Percentiles rank a stretch among this genome's conserved stretches.
Conservation (phyloP, 2,329 filamentous ascomycete genomes). For the Colletotrichum gigasporum region DNA sequence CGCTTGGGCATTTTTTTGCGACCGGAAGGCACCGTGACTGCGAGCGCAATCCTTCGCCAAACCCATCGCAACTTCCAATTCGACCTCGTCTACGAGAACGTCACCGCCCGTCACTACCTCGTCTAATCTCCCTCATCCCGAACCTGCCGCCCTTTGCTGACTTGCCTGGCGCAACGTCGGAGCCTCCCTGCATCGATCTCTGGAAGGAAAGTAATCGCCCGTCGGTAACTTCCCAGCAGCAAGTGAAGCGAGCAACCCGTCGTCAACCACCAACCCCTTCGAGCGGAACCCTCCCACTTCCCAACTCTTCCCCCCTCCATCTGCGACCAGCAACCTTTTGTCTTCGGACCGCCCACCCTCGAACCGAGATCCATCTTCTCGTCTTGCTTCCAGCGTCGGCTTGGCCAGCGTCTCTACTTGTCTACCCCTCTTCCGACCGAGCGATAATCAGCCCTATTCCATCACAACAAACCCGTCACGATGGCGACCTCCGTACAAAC, state of each 20-base stretch:
- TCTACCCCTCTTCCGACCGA: slow-evolving; percentile 20
- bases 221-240: slow-evolving; percentile 34
- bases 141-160: slow-evolving; percentile 32
- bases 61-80: slow-evolving; percentile 32
- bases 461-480: slow-evolving; percentile 33
- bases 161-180: slow-evolving; percentile 53
- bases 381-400: slow-evolving; percentile 9
- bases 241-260: slow-evolving; percentile 28
- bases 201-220: slow-evolving; percentile 40
- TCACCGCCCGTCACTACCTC: slow-evolving; percentile 1
- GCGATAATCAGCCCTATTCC: not conserved
- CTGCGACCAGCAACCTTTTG: slow-evolving; percentile 10
- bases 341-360: not conserved
- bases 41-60: slow-evolving; percentile 28
- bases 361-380: slow-evolving; percentile 1
- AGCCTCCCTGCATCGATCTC: slow-evolving; percentile 16
- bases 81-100: slow-evolving; percentile 20
- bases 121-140: not conserved
- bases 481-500: slow-evolving; percentile 46
- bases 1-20: slow-evolving; percentile 35
- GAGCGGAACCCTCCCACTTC: slow-evolving; percentile 31
- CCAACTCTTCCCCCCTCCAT: slow-evolving; percentile 18
- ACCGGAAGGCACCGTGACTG: slow-evolving; percentile 22
- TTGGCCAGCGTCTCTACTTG: slow-evolving; percentile 13
- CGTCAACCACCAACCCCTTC: slow-evolving; percentile 16